A percentile compares a stretch with the other conserved stretches of the same genome.
phyloP scores from a whole-genome alignment of 495 filamentous ascomycete species.

The Daldinia loculata region DNA sequence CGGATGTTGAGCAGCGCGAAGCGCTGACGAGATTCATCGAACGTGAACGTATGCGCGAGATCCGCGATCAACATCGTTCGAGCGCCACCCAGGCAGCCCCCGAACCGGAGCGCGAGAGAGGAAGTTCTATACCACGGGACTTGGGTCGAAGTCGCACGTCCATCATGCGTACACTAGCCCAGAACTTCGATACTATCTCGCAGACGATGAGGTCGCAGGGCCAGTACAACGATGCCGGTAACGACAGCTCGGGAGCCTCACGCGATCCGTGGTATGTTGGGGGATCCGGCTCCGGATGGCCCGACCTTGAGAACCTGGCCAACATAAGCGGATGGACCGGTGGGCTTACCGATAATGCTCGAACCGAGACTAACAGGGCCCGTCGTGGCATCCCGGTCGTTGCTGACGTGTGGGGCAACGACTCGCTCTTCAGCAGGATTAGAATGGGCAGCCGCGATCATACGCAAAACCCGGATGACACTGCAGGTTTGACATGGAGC shows the following conservation, averaged over 20 bases:
- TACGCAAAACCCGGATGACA: constrained; percentile 56
- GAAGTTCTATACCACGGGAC: constrained; percentile 36
- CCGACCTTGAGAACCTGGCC: constrained; percentile 47
- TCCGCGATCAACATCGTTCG: constrained; percentile 36
- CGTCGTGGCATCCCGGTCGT: constrained; percentile 43
- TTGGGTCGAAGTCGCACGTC: constrained; percentile 28
- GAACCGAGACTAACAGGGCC: constrained; percentile 30
- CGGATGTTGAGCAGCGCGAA: constrained; percentile 32
- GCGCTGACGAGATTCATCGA: constrained; percentile 42
- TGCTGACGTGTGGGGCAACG: constrained; percentile 42
- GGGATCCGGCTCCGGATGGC: constrained; percentile 42
- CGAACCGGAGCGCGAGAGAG: constrained; percentile 44
- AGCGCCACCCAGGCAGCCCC: constrained; percentile 24
- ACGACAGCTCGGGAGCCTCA: constrained; percentile 11
- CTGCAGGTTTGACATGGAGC: constrained; percentile 76
- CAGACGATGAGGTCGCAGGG: constrained; percentile 30
- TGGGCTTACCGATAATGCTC: constrained; percentile 19
- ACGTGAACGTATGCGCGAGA: constrained; percentile 38
- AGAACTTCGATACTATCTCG: constrained; percentile 34
- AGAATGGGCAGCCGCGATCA: constrained; percentile 42
- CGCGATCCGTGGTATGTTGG: constrained; percentile 36
- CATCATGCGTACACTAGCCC: constrained; percentile 40
- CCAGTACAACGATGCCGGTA: constrained; percentile 9
- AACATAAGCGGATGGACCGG: constrained; percentile 38
- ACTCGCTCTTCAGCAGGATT: constrained; percentile 37